These are phyloP conservation scores for Aureobasidium lini DNA, from an alignment of 2,329 filamentous ascomycete genomes.

Conservation along the genomic window DNA sequence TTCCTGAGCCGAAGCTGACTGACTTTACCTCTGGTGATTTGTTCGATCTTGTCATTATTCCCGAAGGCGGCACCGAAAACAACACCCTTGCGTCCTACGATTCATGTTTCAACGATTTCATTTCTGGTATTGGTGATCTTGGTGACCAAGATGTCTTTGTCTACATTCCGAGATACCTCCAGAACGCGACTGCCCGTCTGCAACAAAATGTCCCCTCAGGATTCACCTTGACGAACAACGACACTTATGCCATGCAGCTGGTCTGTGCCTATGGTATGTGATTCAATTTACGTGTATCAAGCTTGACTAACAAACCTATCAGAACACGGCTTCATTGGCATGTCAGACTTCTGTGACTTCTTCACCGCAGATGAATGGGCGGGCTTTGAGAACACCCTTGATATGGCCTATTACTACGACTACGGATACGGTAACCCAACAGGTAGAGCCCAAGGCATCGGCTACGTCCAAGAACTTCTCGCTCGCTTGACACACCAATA, in stretches of 20 bases:
- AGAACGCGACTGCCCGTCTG: slow-evolving; percentile 38
- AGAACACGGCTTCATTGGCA: slow-evolving; percentile 41
- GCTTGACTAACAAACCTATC: neutral
- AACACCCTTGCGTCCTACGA: slow-evolving; percentile 48
- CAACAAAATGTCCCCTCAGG: slow-evolving; percentile 40
- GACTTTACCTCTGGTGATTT: slow-evolving; percentile 32
- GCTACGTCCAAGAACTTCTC: slow-evolving; percentile 46
- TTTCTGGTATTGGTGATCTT: slow-evolving; percentile 30
- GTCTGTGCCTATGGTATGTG: slow-evolving; percentile 44
- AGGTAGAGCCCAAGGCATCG: slow-evolving; percentile 46
- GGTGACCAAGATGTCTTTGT: slow-evolving; percentile 36
- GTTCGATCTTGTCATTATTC: slow-evolving; percentile 44
- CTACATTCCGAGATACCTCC: slow-evolving; percentile 42
- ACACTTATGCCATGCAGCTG: slow-evolving; percentile 42
- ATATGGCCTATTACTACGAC: slow-evolving; percentile 45
- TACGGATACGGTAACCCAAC: slow-evolving; percentile 40
- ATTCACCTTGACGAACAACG: slow-evolving; percentile 43
- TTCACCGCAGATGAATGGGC: slow-evolving; percentile 50
- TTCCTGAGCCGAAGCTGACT: slow-evolving; percentile 32
- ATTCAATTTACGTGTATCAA: neutral
- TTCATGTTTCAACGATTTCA: slow-evolving; percentile 38
- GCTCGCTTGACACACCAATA: slow-evolving; percentile 42
- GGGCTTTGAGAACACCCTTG: slow-evolving; percentile 47
- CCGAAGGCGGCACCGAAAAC: slow-evolving; percentile 44
- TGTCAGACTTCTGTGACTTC: slow-evolving; percentile 45